Percentiles rank a stretch among this genome's conserved stretches.
These are phyloP conservation scores for Ramularia endophylla DNA, from an alignment of 2,329 filamentous ascomycete species.

Conservation along the genomic window DNA sequence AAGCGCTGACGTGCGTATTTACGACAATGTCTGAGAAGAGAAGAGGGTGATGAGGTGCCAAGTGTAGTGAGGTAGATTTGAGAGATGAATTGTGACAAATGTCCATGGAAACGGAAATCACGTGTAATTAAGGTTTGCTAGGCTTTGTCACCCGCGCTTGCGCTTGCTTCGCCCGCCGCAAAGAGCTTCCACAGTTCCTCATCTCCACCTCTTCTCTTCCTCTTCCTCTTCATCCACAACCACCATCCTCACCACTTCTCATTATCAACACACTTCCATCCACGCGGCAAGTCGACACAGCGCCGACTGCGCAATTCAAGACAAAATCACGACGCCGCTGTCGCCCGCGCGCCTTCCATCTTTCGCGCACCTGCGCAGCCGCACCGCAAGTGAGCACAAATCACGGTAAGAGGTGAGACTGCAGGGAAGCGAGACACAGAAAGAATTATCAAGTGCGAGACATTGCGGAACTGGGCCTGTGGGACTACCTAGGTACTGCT, in stretches of 20 bases:
- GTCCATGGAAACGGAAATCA: too few species aligned
- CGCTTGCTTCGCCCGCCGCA: neutral
- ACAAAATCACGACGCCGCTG: neutral
- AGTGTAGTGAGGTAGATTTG: too few species aligned
- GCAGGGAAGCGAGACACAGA: neutral
- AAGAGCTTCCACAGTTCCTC: neutral
- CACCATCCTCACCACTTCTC: neutral
- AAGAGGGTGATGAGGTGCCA: too few species aligned
- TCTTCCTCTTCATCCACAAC: neutral
- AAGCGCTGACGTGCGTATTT: too few species aligned
- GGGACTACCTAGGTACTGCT: too few species aligned
- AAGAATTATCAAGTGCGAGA: neutral
- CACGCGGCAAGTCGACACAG: neutral
- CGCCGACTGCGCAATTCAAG: neutral
- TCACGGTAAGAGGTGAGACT: conserved; percentile 2
- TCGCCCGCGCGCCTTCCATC: neutral
- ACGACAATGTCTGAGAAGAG: too few species aligned
- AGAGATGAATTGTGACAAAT: too few species aligned
- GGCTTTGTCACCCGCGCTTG: neutral
- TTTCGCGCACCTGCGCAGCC: neutral
- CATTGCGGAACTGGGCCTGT: too few species aligned
- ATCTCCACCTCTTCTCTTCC: neutral
- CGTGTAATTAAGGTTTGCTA: too few species aligned
- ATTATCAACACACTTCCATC: neutral
- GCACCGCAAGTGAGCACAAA: neutral